Base-by-base conservation (phyloP, 768 basidiomycete genomes). In the Boletus coccyginus region DNA sequence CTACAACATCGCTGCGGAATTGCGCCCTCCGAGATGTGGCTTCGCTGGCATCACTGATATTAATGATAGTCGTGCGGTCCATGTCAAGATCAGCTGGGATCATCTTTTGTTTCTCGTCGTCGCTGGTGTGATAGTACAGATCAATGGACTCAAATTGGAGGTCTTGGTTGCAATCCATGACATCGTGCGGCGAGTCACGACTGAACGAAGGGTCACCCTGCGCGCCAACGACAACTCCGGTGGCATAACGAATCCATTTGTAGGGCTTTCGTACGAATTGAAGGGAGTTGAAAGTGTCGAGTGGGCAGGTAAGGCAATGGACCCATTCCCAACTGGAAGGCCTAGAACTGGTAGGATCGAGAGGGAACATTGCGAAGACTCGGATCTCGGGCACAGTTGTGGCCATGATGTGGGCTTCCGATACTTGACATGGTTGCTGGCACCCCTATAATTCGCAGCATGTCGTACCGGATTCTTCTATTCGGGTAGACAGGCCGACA, bases 171-270 rank as follows among this genome's bases (percentile, higher is more conserved):
- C 55, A 47, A 5, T 50, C 33, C 19, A 59, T 5, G n/a, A 21
- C 13, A 35, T 36, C 5, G 24, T 31, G 3, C 1, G 32, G 46
- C 5, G 46, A 43, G 19, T 41, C 46, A 12, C 5, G 5, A 31
- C n/a, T 19, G 19, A 16, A 35, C 5, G 58, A 59, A 31, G 52
- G 27, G 31, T 33, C 21, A 29, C 55, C 55, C 31, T 53, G 19
- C 1, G 47, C 31, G 3, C 52, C 52, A 36, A 55, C 35, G 17
- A 55, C 45, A 38, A 36, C 35, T 4, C 58, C 53, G 9, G 31
- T 59, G 17, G 50, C 53, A 29, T 55, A 59, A 1, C 45, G 50
- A 36, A 59, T 52, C 58, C 53, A 59, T 42, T 54, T 54, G 35
- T 46, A 46, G 24, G 44, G 57, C 7, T 12, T 46, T 35, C 1